These are phyloP conservation scores for Astrephomene gubernaculifera DNA, from an alignment of 139 green algal genomes.

Conservation along the genomic window DNA sequence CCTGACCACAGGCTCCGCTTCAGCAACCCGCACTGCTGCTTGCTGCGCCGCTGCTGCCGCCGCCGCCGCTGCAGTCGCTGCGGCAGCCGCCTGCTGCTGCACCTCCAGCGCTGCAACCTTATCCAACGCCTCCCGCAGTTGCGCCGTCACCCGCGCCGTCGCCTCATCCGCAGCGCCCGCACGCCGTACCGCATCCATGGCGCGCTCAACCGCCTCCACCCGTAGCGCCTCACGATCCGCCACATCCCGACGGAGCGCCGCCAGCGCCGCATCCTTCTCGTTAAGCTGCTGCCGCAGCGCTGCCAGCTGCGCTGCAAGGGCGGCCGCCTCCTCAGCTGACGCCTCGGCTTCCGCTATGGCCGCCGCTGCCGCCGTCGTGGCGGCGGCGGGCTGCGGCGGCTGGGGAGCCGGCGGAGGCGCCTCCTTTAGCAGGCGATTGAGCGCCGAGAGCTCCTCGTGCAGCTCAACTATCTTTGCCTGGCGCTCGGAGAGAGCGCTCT, in stretches of 20 bases:
- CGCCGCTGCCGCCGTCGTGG: not conserved
- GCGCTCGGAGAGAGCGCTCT: constrained; percentile 32
- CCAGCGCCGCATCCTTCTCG: not conserved
- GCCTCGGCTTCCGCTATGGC: constrained; percentile 36
- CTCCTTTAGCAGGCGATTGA: constrained; percentile 50
- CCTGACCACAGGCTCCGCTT: not conserved
- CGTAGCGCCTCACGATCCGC: constrained; percentile 21
- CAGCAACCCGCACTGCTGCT: constrained; percentile 1
- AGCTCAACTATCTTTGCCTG: constrained; percentile 54
- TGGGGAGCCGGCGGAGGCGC: not conserved
- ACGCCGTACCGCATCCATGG: constrained; percentile 28
- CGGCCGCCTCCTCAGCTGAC: constrained; percentile 26
- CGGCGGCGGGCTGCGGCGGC: not conserved
- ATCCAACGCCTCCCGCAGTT: constrained; percentile 8
- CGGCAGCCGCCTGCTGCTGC: not conserved
- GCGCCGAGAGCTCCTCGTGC: constrained; percentile 51
- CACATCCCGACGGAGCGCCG: not conserved
- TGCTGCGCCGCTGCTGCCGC: not conserved
- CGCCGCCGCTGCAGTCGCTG: not conserved
- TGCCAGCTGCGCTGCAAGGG: not conserved
- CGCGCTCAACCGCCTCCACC: constrained; percentile 23
- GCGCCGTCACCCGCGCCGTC: not conserved
- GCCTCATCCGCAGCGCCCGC: constrained; percentile 31
- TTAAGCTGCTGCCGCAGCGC: constrained; percentile 14
- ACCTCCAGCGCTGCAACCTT: constrained; percentile 13